Percentiles rank a stretch among this genome's conserved stretches.
phyloP scores from a whole-genome alignment of 352 stramenopile genomes.

The Globisporangium paddicum region DNA sequence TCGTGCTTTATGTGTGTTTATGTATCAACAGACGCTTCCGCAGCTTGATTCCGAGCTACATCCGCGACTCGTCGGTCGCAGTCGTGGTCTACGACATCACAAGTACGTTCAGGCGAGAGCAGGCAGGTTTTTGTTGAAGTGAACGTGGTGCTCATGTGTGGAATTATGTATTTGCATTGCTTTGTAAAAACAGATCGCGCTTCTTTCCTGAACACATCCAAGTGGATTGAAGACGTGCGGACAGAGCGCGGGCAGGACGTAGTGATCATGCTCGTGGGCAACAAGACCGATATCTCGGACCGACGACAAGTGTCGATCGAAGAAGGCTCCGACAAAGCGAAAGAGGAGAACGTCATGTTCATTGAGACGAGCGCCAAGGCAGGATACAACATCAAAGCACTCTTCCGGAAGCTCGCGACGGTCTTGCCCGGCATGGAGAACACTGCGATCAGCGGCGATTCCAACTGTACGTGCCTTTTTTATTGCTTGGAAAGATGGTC shows the following conservation, averaged over 20 bases:
- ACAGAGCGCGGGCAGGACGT: slow-evolving; percentile 98
- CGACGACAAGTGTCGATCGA: slow-evolving; percentile 96
- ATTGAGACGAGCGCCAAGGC: slow-evolving; percentile 99
- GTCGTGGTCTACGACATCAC: slow-evolving; percentile 99
- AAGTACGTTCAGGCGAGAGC: slow-evolving; percentile 54
- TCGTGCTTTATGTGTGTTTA: neutral
- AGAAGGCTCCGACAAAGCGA: slow-evolving; percentile 97
- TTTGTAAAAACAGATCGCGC: slow-evolving; percentile 79
- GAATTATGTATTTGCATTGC: neutral
- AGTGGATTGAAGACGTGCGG: slow-evolving; percentile 99
- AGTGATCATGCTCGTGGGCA: slow-evolving; percentile 99
- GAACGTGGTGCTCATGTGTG: neutral
- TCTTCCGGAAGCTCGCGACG: slow-evolving; percentile 98
- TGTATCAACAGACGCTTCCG: slow-evolving; percentile 71
- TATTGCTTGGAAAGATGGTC: neutral
- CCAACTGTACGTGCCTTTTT: slow-evolving; percentile 65
- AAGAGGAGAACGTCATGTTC: slow-evolving; percentile 98
- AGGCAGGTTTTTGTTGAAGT: neutral
- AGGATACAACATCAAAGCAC: slow-evolving; percentile 97
- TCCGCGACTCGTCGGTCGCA: slow-evolving; percentile 98
- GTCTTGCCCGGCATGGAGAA: slow-evolving; percentile 96
- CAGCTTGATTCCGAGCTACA: slow-evolving; percentile 96
- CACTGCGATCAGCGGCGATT: slow-evolving; percentile 83
- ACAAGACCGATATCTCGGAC: slow-evolving; percentile 99
- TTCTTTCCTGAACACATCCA: slow-evolving; percentile 98